A percentile compares a stretch with the other conserved stretches of the same genome.
Conservation (phyloP, 495 filamentous ascomycete species). For the Neurospora sp. region DNA sequence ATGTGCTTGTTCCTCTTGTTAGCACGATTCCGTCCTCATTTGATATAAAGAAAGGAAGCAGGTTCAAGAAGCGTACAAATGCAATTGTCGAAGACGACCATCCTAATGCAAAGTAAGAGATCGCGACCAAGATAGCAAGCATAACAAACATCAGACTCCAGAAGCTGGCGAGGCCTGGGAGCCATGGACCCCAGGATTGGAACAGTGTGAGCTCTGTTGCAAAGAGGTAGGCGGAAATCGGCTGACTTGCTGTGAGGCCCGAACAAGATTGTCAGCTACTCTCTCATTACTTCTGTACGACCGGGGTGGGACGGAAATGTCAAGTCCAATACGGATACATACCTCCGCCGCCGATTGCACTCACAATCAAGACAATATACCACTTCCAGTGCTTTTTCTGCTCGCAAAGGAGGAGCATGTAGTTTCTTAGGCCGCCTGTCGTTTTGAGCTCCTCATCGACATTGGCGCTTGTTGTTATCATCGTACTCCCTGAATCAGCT, state of each 20-base stretch:
- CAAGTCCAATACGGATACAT: conserved; percentile 7
- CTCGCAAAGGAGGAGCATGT: conserved; percentile 36
- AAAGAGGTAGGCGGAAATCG: conserved; percentile 42
- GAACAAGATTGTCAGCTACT: background rate
- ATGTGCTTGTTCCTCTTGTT: conserved; percentile 26
- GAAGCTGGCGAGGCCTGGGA: conserved; percentile 39
- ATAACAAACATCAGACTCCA: conserved; percentile 60
- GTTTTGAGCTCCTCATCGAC: conserved; percentile 12
- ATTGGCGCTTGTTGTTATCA: background rate
- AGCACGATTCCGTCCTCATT: background rate
- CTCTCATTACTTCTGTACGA: background rate
- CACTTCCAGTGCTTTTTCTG: conserved; percentile 37
- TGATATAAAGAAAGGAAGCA: background rate
- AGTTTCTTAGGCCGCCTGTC: conserved; percentile 31
- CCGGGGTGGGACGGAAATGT: conserved; percentile 5
- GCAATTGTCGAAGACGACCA: conserved; percentile 42
- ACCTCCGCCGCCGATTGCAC: conserved; percentile 44
- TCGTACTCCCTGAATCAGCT: background rate
- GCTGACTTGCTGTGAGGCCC: conserved; percentile 25
- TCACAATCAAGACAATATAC: conserved; percentile 36
- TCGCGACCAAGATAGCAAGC: conserved; percentile 39
- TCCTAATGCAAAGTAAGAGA: conserved; percentile 45
- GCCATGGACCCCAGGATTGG: conserved; percentile 28
- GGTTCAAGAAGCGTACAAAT: conserved; percentile 26
- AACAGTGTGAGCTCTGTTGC: conserved; percentile 41